Percentiles rank a stretch among this genome's conserved stretches.
These are phyloP conservation scores for Scolecobasidium constrictum DNA, from an alignment of 2,329 filamentous ascomycete species.

Conservation along the genomic window DNA sequence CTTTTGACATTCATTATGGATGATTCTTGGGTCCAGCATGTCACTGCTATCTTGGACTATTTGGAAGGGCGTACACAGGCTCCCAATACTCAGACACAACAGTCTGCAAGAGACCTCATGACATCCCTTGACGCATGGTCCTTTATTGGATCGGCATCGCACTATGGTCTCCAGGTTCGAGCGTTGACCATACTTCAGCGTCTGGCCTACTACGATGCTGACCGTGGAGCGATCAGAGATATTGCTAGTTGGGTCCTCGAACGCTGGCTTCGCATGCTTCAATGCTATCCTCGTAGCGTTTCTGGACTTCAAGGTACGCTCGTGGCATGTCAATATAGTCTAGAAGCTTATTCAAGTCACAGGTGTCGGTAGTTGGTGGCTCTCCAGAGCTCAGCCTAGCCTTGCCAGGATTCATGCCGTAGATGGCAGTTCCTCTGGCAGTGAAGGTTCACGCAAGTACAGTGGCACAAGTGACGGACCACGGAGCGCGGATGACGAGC, in stretches of 20 bases:
- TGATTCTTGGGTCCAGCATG: not conserved
- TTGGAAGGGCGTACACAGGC: not conserved
- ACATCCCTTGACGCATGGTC: not conserved
- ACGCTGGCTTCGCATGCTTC: slow-evolving; percentile 34
- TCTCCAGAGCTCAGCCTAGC: slow-evolving; percentile 38
- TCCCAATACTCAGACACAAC: not conserved
- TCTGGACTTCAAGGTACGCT: slow-evolving; percentile 31
- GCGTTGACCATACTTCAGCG: slow-evolving; percentile 36
- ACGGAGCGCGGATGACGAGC: slow-evolving; percentile 19
- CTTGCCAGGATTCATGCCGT: slow-evolving; percentile 37
- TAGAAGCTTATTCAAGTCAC: not conserved
- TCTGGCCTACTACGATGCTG: slow-evolving; percentile 38
- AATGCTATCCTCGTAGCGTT: slow-evolving; percentile 32
- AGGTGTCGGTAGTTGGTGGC: slow-evolving; percentile 42
- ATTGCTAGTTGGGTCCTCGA: slow-evolving; percentile 39
- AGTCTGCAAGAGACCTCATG: slow-evolving; percentile 1
- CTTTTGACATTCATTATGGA: too few relatives aligned
- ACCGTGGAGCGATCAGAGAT: slow-evolving; percentile 33
- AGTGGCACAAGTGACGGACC: slow-evolving; percentile 15
- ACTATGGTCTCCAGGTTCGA: slow-evolving; percentile 22
- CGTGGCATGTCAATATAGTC: not conserved
- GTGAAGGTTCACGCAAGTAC: slow-evolving; percentile 10
- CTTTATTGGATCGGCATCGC: slow-evolving; percentile 1
- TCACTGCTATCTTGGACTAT: not conserved
- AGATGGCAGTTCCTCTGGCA: slow-evolving; percentile 28